Evolutionary conservation across 176 grass and related monocot species (phyloP).

Genomic region (Microstegium vimineum): DNA sequence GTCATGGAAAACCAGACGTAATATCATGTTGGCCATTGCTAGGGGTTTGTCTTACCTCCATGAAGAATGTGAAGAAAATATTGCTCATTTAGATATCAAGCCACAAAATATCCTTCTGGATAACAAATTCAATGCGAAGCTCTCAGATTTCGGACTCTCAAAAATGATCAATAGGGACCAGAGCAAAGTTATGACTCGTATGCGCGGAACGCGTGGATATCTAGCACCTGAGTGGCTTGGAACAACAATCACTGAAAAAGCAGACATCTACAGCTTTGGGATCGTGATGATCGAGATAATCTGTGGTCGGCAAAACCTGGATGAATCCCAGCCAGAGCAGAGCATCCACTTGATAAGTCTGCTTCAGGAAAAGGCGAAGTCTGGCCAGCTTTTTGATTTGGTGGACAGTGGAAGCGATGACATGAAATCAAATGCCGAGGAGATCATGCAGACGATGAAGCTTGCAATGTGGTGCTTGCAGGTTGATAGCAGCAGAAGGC

Average conservation of each 20-base stretch:
- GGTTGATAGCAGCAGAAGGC: slow-evolving; percentile 13
- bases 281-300: neutral
- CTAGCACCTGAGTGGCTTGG: slow-evolving; percentile 3
- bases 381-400: neutral
- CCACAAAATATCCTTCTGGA: neutral
- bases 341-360: neutral
- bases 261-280: neutral
- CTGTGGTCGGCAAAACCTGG: neutral
- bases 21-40: neutral
- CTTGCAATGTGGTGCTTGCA: slow-evolving; percentile 22
- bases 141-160: slow-evolving; percentile 3
- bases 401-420: neutral
- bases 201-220: slow-evolving; percentile 6
- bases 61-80: slow-evolving; percentile 14
- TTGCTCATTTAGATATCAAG: slow-evolving; percentile 10
- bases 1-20: neutral
- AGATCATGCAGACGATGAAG: neutral
- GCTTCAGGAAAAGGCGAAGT: neutral
- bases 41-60: neutral
- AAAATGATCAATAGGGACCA: slow-evolving; percentile 10
- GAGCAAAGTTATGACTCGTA: slow-evolving; percentile 14
- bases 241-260: neutral
- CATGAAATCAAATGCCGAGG: neutral
- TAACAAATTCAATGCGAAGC: neutral
- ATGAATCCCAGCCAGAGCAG: neutral